Percentiles rank a stretch among this genome's conserved stretches.
These are phyloP conservation scores for Spathaspora sp. DNA, from an alignment of 1,139 yeast genomes.

Conservation along the genomic window DNA sequence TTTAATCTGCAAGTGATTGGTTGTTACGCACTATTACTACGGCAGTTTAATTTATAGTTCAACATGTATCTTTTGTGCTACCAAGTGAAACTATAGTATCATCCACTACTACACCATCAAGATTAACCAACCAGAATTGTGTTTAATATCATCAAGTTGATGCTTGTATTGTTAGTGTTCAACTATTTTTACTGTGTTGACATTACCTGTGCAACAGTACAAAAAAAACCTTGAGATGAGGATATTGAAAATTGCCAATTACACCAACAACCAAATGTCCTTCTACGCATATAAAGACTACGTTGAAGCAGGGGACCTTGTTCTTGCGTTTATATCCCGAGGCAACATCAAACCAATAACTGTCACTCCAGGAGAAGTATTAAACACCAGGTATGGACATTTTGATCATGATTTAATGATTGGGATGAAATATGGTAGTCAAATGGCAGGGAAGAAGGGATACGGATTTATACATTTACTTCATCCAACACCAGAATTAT, in stretches of 20 bases:
- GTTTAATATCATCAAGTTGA: neutral
- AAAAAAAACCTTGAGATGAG: slow-evolving; percentile 4
- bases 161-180: neutral
- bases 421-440: slow-evolving; percentile 81
- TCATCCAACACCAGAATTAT: slow-evolving; percentile 91
- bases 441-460: slow-evolving; percentile 75
- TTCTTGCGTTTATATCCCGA: slow-evolving; percentile 81
- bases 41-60: too few species aligned
- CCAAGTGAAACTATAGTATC: too few species aligned
- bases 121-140: too few species aligned
- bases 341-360: slow-evolving; percentile 74
- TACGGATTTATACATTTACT: slow-evolving; percentile 85
- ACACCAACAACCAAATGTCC: slow-evolving; percentile 25
- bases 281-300: slow-evolving; percentile 51
- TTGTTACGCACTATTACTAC: too few species aligned
- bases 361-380: slow-evolving; percentile 54
- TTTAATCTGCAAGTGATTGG: too few species aligned
- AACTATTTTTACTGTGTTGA: neutral
- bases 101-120: too few species aligned
- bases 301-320: slow-evolving; percentile 83
- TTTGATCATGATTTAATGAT: slow-evolving; percentile 83
- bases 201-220: neutral
- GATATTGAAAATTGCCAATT: neutral
- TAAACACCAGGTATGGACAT: slow-evolving; percentile 87
- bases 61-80: too few species aligned